These are phyloP conservation scores for Alliaria petiolata DNA, from an alignment of 345 rosid genomes.

Conservation along the genomic window DNA sequence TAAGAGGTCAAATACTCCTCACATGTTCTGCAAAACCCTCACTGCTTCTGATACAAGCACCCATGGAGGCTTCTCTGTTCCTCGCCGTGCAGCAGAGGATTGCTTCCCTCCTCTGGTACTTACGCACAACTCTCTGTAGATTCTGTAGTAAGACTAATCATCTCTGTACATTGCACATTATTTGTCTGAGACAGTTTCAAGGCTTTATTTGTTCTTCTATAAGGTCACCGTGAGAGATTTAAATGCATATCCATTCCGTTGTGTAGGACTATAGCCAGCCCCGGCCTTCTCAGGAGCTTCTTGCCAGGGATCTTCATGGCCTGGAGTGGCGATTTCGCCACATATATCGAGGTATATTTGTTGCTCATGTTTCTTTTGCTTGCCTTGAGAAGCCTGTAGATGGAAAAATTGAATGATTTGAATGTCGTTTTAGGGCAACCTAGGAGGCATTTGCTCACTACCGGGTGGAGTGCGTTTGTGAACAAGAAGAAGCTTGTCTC, in stretches of 20 bases:
- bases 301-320: constrained; percentile 96
- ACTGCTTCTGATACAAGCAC: constrained; percentile 99
- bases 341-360: constrained; percentile 70
- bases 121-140: too few species aligned
- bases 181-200: neutral
- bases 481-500: constrained; percentile 97
- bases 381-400: neutral
- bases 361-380: neutral
- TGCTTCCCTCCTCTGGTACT: constrained; percentile 96
- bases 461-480: constrained; percentile 99
- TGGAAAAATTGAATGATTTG: neutral
- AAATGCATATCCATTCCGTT: neutral
- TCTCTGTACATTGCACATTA: neutral
- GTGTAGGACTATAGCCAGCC: constrained; percentile 90
- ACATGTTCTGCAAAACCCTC: constrained; percentile 98
- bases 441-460: constrained; percentile 96
- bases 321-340: constrained; percentile 96
- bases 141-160: too few species aligned
- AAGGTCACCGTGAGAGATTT: neutral
- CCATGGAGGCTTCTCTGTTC: constrained; percentile 98
- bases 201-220: neutral
- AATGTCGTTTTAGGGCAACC: constrained; percentile 71
- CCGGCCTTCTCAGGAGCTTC: constrained; percentile 97
- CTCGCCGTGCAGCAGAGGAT: constrained; percentile 99
- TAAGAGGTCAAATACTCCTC: constrained; percentile 68